Evolutionary conservation across 192 early-diverging fungal genomes (phyloP).

Genomic region (Phlyctochytrium arcticum): DNA sequence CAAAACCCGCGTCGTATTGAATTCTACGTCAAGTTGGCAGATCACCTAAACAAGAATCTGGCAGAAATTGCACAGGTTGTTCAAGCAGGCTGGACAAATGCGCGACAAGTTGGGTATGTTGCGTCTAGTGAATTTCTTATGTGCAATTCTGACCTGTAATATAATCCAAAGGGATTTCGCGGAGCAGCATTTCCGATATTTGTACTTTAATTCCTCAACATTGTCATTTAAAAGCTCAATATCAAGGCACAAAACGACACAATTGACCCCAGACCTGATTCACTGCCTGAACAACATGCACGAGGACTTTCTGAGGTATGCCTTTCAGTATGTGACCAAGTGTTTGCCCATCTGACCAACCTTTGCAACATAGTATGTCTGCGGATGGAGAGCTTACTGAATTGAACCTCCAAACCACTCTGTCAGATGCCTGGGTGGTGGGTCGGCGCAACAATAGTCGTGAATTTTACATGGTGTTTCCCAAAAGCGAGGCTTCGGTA

Average conservation of each 20-base stretch:
- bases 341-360: too few species aligned
- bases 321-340: too few species aligned
- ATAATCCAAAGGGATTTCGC: constrained; percentile 14
- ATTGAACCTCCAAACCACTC: too few species aligned
- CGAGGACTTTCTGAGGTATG: constrained; percentile 19
- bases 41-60: constrained; percentile 7
- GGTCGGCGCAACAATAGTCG: constrained; percentile 9
- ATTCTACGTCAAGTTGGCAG: constrained; percentile 12
- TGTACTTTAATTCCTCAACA: constrained; percentile 30
- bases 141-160: not conserved
- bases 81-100: constrained; percentile 13
- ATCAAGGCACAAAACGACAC: constrained; percentile 12
- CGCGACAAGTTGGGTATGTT: constrained; percentile 7
- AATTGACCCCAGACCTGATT: constrained; percentile 12
- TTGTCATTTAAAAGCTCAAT: constrained; percentile 28
- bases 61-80: not conserved
- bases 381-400: too few species aligned
- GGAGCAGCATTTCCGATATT: constrained; percentile 26
- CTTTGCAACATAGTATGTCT: too few species aligned
- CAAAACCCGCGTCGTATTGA: not conserved
- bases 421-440: constrained; percentile 20
- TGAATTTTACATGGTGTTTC: constrained; percentile 22
- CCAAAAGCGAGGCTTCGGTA: constrained; percentile 16
- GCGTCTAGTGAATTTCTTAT: not conserved
- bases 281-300: constrained; percentile 10